phyloP scores from a whole-genome alignment of 208 protist genomes.

The Leishmania aethiopica region DNA sequence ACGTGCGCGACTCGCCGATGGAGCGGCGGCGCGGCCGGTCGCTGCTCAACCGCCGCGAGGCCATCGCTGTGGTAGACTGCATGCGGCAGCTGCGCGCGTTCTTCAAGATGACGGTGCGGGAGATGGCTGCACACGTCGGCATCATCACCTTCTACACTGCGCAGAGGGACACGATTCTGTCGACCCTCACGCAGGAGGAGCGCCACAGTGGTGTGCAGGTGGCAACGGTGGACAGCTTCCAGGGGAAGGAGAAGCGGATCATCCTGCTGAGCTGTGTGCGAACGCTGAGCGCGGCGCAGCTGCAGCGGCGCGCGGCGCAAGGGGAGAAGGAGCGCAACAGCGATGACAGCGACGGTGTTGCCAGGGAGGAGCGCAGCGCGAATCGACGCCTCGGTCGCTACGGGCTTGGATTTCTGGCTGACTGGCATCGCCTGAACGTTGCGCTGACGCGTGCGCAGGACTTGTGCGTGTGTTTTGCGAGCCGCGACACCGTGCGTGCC shows the following conservation, averaged over 20 bases:
- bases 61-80: constrained; percentile 55
- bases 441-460: constrained; percentile 91
- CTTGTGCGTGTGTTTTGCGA: constrained; percentile 78
- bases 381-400: constrained; percentile 20
- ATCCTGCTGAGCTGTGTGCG: constrained; percentile 93
- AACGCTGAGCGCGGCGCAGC: constrained; percentile 34
- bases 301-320: constrained; percentile 29
- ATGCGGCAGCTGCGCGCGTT: constrained; percentile 71
- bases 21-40: constrained; percentile 45
- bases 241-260: constrained; percentile 94
- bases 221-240: constrained; percentile 93
- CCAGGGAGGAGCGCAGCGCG: constrained; percentile 21
- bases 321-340: constrained; percentile 20
- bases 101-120: constrained; percentile 48
- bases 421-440: constrained; percentile 93
- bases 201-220: constrained; percentile 68
- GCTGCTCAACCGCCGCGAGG: constrained; percentile 54
- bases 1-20: constrained; percentile 62
- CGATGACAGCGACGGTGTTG: background rate
- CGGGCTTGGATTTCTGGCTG: constrained; percentile 88
- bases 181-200: constrained; percentile 56
- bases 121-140: constrained; percentile 56
- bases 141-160: constrained; percentile 91
- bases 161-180: constrained; percentile 58
- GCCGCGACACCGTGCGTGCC: constrained; percentile 42